A percentile compares a stretch with the other conserved stretches of the same genome.
These are phyloP conservation scores for Albugo laibachii DNA, from an alignment of 352 stramenopile genomes.

Conservation along the genomic window DNA sequence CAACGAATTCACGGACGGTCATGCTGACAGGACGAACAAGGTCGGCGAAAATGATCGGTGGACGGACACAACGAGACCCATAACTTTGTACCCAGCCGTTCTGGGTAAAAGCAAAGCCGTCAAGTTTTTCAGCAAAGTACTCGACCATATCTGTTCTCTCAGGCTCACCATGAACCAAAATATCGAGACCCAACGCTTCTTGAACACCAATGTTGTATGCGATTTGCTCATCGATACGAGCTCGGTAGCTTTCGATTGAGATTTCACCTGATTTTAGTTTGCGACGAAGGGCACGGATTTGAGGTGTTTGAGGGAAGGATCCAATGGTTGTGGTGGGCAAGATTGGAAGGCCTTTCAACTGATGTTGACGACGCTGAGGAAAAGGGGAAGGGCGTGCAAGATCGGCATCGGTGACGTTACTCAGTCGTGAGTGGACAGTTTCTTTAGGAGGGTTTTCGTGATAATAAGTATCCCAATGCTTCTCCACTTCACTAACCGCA, in stretches of 20 bases:
- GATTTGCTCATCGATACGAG: conserved; percentile 84
- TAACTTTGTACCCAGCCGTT: conserved; percentile 91
- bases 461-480: conserved; percentile 50
- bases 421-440: conserved; percentile 31
- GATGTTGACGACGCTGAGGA: conserved; percentile 38
- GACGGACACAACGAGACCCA: conserved; percentile 81
- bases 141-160: conserved; percentile 92
- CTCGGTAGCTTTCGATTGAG: conserved; percentile 51
- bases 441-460: conserved; percentile 67
- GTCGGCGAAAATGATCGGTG: conserved; percentile 82
- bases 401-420: conserved; percentile 39
- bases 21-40: conserved; percentile 69
- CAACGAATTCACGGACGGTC: conserved; percentile 81
- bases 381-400: conserved; percentile 73
- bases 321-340: conserved; percentile 88
- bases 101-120: conserved; percentile 82
- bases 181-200: conserved; percentile 82
- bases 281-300: conserved; percentile 61
- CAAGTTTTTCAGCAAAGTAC: conserved; percentile 87
- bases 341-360: conserved; percentile 48
- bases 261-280: conserved; percentile 74
- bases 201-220: conserved; percentile 82
- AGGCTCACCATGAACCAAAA: conserved; percentile 85
- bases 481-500: conserved; percentile 37
- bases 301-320: conserved; percentile 85